These are phyloP conservation scores for Aureobasidium sp. DNA, from an alignment of 2,329 filamentous ascomycete species.

Conservation along the genomic window DNA sequence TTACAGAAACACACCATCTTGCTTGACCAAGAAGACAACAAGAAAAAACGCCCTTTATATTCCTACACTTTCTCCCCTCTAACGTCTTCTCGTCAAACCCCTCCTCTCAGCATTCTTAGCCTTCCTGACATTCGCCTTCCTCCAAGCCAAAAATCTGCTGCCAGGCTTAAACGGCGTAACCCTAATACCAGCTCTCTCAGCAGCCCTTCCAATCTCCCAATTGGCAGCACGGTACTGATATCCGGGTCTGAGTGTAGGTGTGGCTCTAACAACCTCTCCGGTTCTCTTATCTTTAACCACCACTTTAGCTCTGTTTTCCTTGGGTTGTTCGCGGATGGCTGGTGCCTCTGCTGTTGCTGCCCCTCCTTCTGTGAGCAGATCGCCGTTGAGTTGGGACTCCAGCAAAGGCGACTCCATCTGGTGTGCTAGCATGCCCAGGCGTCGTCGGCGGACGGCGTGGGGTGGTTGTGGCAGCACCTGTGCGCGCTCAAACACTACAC, in stretches of 20 bases:
- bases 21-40: neutral
- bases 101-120: slow-evolving; percentile 45
- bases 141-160: slow-evolving; percentile 58
- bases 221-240: slow-evolving; percentile 58
- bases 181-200: slow-evolving; percentile 50
- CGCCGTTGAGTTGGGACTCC: neutral
- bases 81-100: slow-evolving; percentile 36
- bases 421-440: slow-evolving; percentile 62
- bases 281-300: slow-evolving; percentile 18
- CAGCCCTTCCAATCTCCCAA: slow-evolving; percentile 57
- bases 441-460: slow-evolving; percentile 64
- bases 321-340: slow-evolving; percentile 17
- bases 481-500: slow-evolving; percentile 75
- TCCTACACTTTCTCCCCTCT: slow-evolving; percentile 17
- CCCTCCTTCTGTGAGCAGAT: slow-evolving; percentile 12
- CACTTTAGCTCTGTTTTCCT: slow-evolving; percentile 15
- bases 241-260: slow-evolving; percentile 41
- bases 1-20: neutral
- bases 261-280: slow-evolving; percentile 22
- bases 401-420: slow-evolving; percentile 20
- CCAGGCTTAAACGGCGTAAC: slow-evolving; percentile 48
- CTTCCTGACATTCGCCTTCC: slow-evolving; percentile 45
- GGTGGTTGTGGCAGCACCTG: slow-evolving; percentile 69
- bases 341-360: slow-evolving; percentile 14
- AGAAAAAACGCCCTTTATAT: neutral